Percentiles rank a stretch among this genome's conserved stretches.
phyloP scores from a whole-genome alignment of 768 basidiomycete species.

The Lactarius akahatsu region DNA sequence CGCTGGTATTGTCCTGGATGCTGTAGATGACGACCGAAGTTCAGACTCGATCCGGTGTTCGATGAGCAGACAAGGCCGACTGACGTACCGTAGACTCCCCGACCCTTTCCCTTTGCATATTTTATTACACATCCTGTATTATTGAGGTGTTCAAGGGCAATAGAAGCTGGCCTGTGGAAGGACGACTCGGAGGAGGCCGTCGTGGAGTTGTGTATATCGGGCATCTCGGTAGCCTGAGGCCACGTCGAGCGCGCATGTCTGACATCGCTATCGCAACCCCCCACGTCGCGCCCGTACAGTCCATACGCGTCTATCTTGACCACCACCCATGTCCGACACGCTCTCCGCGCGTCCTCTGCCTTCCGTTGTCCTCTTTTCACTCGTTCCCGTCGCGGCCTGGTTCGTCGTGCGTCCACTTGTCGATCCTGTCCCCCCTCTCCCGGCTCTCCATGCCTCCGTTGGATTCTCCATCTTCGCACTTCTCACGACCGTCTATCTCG shows the following conservation, averaged over 20 bases:
- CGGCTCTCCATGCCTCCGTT: constrained; percentile 71
- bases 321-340: constrained; percentile 23
- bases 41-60: not conserved
- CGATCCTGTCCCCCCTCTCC: constrained; percentile 65
- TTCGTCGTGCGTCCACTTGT: constrained; percentile 71
- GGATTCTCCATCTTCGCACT: constrained; percentile 87
- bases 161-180: constrained; percentile 7
- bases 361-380: constrained; percentile 48
- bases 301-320: not conserved
- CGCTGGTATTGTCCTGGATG: constrained; percentile 53
- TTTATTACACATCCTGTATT: constrained; percentile 48
- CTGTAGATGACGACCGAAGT: constrained; percentile 33
- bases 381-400: constrained; percentile 71
- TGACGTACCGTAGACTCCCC: constrained; percentile 62
- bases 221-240: constrained; percentile 13
- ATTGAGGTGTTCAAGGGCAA: constrained; percentile 19
- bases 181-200: constrained; percentile 3
- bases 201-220: constrained; percentile 22
- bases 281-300: not conserved
- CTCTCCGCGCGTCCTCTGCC: constrained; percentile 24
- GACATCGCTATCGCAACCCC: constrained; percentile 6
- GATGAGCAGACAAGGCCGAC: not conserved
- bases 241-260: constrained; percentile 8
- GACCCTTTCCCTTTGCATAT: constrained; percentile 48
- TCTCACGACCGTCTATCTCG: constrained; percentile 66